Base-by-base conservation (phyloP, 2,329 filamentous ascomycete genomes). In the Zasmidium angulare region DNA sequence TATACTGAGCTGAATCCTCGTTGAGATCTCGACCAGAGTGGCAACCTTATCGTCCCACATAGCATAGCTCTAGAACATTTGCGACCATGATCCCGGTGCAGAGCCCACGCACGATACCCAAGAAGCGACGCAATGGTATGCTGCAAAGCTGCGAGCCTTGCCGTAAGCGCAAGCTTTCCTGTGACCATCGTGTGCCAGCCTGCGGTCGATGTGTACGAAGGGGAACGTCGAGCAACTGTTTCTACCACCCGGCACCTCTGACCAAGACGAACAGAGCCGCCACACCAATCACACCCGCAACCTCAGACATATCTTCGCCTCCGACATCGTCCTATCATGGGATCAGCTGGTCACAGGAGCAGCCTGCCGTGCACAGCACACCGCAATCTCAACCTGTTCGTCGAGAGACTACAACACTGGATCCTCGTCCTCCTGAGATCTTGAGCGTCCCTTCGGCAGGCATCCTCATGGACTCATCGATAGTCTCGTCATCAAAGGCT, bases 211-310 rank as follows among this genome's bases (percentile, higher is more conserved):
- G 66, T 46, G 47, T 65, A 7, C 58, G 61, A 40, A 52, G 66
- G 11, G 60, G 60, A 11, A 59, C 61, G 6, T 47, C 55, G 12
- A 54, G 54, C 40, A 49, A 56, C 3, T 68, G 65, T 56, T 60
- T 58, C 40, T 68, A 68, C 53, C 66, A 68, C 55, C 66, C 66
- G 29, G 66, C 66, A 14, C 66, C 66, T 10, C 52, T 68, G 59
- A 68, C 66, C 6, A 63, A 53, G 24, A 19, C 29, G 17, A 19
- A 21, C 21, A 19, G 50, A n/a, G n/a, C n/a, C 46, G 12, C 24
- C 12, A 47, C 53, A 9, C 31, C 53, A 3, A 20, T 54, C 12
- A 47, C 46, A 3, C 50, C 26, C 36, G 14, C 56, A 17, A 50
- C 26, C 21, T 49, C 52, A 24, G 46, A 29, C 40, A 53, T 46